Conservation (phyloP, 352 stramenopile genomes). For the Pythium apleroticum region DNA sequence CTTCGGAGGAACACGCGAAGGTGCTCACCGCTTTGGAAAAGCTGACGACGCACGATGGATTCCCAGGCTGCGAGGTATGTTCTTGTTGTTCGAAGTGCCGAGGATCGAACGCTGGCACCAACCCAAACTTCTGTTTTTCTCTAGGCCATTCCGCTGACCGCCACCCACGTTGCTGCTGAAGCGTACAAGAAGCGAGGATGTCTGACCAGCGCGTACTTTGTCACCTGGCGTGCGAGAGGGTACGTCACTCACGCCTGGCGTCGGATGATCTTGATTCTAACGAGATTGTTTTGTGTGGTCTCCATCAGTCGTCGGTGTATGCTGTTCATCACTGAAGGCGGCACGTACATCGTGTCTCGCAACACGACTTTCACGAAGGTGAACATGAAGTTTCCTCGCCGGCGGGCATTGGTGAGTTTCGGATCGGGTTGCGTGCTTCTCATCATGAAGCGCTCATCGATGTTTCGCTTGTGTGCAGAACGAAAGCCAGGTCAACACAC, state of each 20-base stretch:
- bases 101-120: not conserved
- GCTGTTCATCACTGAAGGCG: conserved; percentile 64
- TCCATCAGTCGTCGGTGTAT: conserved; percentile 66
- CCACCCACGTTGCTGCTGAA: conserved; percentile 72
- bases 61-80: conserved; percentile 80
- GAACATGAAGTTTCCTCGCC: conserved; percentile 87
- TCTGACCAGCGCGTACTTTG: conserved; percentile 80
- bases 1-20: conserved; percentile 66
- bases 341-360: conserved; percentile 78
- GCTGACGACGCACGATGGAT: conserved; percentile 70
- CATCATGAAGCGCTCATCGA: not conserved
- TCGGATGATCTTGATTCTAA: conserved; percentile 15
- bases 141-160: conserved; percentile 83
- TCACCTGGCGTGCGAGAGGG: conserved; percentile 82
- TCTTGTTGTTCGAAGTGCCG: not conserved
- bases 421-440: too few species aligned
- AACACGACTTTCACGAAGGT: conserved; percentile 86
- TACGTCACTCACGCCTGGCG: conserved; percentile 20
- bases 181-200: conserved; percentile 71
- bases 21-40: conserved; percentile 57
- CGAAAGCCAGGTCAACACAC: conserved; percentile 71
- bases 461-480: conserved; percentile 35
- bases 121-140: conserved; percentile 1
- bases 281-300: too few species aligned
- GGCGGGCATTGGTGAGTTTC: conserved; percentile 54